Conservation (phyloP, 306 rosid species). For the Pterocarpus santalinus region DNA sequence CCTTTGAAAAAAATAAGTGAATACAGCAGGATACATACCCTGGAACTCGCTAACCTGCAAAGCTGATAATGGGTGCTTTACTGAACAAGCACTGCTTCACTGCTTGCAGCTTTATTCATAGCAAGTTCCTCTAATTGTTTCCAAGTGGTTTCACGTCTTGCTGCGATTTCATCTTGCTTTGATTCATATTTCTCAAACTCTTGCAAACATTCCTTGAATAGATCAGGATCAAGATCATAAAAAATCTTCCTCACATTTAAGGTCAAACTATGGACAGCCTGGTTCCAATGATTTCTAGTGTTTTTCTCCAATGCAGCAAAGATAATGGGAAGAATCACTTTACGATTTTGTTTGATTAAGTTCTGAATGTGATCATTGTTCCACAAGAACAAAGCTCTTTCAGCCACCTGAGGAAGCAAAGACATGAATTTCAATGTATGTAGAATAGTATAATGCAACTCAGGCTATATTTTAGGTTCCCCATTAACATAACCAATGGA, state of each 20-base stretch:
- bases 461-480: background rate
- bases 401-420: constrained; percentile 60
- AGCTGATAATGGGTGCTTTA: constrained; percentile 23
- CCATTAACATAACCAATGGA: background rate
- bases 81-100: constrained; percentile 50
- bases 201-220: constrained; percentile 62
- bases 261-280: constrained; percentile 77
- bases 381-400: constrained; percentile 73
- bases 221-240: constrained; percentile 65
- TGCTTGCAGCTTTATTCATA: constrained; percentile 51
- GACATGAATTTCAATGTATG: background rate
- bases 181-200: constrained; percentile 58
- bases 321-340: constrained; percentile 68
- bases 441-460: background rate
- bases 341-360: constrained; percentile 64
- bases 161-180: constrained; percentile 54
- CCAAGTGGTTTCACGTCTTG: constrained; percentile 64
- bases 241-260: constrained; percentile 67
- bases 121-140: constrained; percentile 71
- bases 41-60: constrained; percentile 36
- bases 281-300: constrained; percentile 73
- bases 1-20: background rate
- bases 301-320: constrained; percentile 76
- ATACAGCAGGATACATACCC: constrained; percentile 22
- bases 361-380: constrained; percentile 72